A percentile compares a stretch with the other conserved stretches of the same genome.
phyloP scores from a whole-genome alignment of 306 rosid species.

The Hippophae tibetana region DNA sequence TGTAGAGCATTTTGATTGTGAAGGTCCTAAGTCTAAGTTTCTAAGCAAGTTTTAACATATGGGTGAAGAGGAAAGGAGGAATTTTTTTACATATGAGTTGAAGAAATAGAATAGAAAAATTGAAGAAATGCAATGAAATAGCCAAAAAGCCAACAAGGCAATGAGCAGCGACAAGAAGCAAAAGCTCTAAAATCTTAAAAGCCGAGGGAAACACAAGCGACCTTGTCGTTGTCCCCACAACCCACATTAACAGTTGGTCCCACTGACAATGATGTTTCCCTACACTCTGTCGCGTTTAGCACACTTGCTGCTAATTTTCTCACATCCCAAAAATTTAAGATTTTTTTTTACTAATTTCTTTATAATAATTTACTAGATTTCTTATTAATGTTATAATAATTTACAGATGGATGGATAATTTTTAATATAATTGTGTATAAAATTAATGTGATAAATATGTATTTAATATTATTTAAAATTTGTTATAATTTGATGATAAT shows the following conservation, averaged over 20 bases:
- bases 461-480: too few relatives aligned
- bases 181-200: slow-evolving; percentile 4
- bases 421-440: too few relatives aligned
- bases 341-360: too few relatives aligned
- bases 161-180: slow-evolving; percentile 14
- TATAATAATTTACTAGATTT: too few relatives aligned
- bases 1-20: not conserved
- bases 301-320: not conserved
- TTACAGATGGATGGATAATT: too few relatives aligned
- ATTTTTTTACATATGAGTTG: not conserved
- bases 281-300: not conserved
- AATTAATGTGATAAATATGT: too few relatives aligned
- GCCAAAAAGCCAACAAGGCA: slow-evolving; percentile 9
- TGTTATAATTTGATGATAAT: too few relatives aligned
- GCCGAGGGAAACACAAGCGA: slow-evolving; percentile 14
- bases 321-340: too few relatives aligned
- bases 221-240: slow-evolving; percentile 15
- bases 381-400: too few relatives aligned
- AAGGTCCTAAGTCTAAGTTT: not conserved
- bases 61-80: slow-evolving; percentile 1
- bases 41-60: not conserved
- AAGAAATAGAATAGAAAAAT: not conserved
- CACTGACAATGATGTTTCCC: slow-evolving; percentile 1
- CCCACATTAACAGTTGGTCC: slow-evolving; percentile 1
- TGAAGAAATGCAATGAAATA: not conserved